Evolutionary conservation across 2,329 filamentous ascomycete genomes (phyloP), one percentile per base, ranked within the genome.

Genomic region (Diplodia intermedia): DNA sequence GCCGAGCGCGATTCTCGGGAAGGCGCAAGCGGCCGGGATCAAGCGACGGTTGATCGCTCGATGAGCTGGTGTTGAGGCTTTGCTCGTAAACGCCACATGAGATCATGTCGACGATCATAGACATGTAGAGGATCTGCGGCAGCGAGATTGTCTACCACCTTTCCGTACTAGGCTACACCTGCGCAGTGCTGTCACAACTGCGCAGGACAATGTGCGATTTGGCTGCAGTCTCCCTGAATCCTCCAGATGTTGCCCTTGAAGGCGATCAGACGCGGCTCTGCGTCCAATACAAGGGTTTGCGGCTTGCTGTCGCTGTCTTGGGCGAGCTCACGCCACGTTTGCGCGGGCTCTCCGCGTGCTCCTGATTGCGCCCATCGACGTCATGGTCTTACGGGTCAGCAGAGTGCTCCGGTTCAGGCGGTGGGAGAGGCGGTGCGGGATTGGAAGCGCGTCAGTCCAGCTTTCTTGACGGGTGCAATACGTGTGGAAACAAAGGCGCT

Each of bases 91-190:
- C 65, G 55, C 66, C 55, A 62, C 55, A 67, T 67, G 66, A 67
- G 55, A 67, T 67, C 66, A 67, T 67, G 47, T 31, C 18, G 66
- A 33, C 66, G 66, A 67, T 67, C 54, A 26, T 63, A 47, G 18
- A 63, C 20, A 14, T 12, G 60, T 36, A 63, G 43, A 29, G 60
- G 43, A 62, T 49, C 57, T 43, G 40, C n/a, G 14, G 57, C 57
- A 62, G 47, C 60, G 38, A 8, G 60, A 63, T 63, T 63, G n/a
- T 9, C 47, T 53, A 31, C 12, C 5, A 23, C 11, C 47, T 40
- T 63, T 63, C 60, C 60, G 14, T 31, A 63, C 47, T 36, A 7
- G 36, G 60, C 14, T 14, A 20, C 43, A 52, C 31, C 60, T 63
- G 60, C 60, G 38, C 15, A 38, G 55, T 20, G 36, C 12, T 60